Percentiles rank a stretch among this genome's conserved stretches.
Conservation (phyloP, 441 rosid genomes). For the Gossypium schwendimanii region DNA sequence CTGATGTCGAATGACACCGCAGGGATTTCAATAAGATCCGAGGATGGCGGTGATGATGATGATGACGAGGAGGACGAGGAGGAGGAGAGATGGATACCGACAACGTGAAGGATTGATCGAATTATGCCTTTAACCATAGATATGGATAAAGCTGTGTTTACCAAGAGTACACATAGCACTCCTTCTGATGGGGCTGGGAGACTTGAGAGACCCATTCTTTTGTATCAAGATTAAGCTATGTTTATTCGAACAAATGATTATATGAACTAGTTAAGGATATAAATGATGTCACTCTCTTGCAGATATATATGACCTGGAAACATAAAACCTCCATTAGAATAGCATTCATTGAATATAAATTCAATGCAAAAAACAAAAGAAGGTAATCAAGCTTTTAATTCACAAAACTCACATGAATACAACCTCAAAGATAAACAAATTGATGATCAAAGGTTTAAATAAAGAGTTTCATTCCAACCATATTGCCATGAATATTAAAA, state of each 20-base stretch:
- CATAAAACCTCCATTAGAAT: slow-evolving; percentile 7
- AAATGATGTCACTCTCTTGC: neutral
- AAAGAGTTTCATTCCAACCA: too few species aligned
- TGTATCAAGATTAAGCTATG: neutral
- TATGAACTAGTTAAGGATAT: neutral
- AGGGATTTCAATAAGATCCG: slow-evolving; percentile 26
- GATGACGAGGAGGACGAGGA: neutral
- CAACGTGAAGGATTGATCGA: slow-evolving; percentile 52
- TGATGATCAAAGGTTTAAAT: neutral
- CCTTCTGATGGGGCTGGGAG: slow-evolving; percentile 96
- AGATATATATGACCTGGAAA: slow-evolving; percentile 21
- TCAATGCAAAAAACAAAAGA: neutral
- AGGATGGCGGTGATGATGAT: slow-evolving; percentile 25
- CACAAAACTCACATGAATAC: neutral
- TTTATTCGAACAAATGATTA: neutral
- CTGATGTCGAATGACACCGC: slow-evolving; percentile 36
- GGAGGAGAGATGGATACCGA: slow-evolving; percentile 44
- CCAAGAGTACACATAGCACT: slow-evolving; percentile 63
- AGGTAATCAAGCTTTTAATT: neutral
- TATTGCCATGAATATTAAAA: too few species aligned
- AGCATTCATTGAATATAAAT: neutral
- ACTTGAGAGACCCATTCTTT: slow-evolving; percentile 73
- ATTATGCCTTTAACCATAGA: slow-evolving; percentile 67
- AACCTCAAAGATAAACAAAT: neutral
- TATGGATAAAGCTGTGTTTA: slow-evolving; percentile 75